These are phyloP conservation scores for Tubosaeta sp. DNA, from an alignment of 768 basidiomycete species.

Conservation along the genomic window DNA sequence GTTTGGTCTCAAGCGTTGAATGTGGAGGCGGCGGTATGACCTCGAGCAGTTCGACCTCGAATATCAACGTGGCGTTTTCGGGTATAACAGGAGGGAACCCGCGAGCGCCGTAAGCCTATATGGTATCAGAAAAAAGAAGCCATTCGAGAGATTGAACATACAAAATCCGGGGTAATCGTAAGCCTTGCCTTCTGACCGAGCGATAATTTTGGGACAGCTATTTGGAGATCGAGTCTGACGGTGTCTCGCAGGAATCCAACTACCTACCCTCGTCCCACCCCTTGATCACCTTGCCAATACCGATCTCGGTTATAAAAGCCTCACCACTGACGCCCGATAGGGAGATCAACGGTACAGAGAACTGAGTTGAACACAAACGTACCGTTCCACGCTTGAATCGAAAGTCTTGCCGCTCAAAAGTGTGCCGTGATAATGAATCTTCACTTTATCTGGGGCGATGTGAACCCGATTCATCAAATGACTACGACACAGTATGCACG, in stretches of 20 bases:
- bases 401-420: constrained; percentile 59
- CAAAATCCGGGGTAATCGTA: constrained; percentile 71
- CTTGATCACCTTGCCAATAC: constrained; percentile 78
- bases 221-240: background rate
- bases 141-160: constrained; percentile 35
- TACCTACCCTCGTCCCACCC: constrained; percentile 86
- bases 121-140: constrained; percentile 2
- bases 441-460: constrained; percentile 53
- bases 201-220: constrained; percentile 75
- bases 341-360: constrained; percentile 1
- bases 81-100: constrained; percentile 83
- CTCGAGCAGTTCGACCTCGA: constrained; percentile 79
- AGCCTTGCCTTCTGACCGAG: constrained; percentile 69
- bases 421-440: constrained; percentile 78
- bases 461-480: constrained; percentile 17
- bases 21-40: constrained; percentile 41
- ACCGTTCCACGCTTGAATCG: constrained; percentile 80
- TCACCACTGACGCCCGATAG: constrained; percentile 36
- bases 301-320: constrained; percentile 70
- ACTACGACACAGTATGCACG: constrained; percentile 27
- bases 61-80: constrained; percentile 65
- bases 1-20: constrained; percentile 51
- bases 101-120: constrained; percentile 65
- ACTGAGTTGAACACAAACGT: constrained; percentile 12
- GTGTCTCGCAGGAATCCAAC: background rate